phyloP scores from a whole-genome alignment of 1,284 basidiomycete genomes.

The Peniophora sp. region DNA sequence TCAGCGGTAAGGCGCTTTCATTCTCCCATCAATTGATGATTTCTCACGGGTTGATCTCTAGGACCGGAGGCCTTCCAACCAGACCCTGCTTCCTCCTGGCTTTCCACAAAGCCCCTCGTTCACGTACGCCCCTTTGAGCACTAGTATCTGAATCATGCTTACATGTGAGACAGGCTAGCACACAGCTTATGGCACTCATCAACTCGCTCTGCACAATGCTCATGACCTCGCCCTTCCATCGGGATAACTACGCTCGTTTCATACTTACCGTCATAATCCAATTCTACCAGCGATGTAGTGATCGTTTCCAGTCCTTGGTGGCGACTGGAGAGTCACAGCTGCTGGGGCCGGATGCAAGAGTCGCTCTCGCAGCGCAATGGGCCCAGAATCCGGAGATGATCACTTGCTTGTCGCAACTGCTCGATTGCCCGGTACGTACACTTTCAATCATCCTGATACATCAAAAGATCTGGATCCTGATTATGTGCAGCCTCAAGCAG shows the following conservation, averaged over 20 bases:
- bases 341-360: conserved; percentile 31
- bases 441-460: conserved; percentile 15
- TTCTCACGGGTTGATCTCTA: conserved; percentile 18
- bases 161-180: conserved; percentile 50
- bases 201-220: conserved; percentile 93
- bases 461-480: neutral
- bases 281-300: conserved; percentile 91
- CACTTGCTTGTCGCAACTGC: conserved; percentile 59
- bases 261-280: conserved; percentile 95
- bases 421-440: conserved; percentile 28
- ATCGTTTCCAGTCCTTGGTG: conserved; percentile 76
- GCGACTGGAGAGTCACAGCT: conserved; percentile 30
- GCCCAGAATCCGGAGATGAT: conserved; percentile 78
- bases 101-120: conserved; percentile 67
- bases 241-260: conserved; percentile 89
- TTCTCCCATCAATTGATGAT: conserved; percentile 1
- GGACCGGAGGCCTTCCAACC: conserved; percentile 82
- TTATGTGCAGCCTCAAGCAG: conserved; percentile 28
- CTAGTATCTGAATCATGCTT: conserved; percentile 1
- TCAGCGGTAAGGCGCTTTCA: conserved; percentile 47
- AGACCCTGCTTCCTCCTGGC: conserved; percentile 53
- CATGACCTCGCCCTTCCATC: conserved; percentile 89
- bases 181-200: conserved; percentile 83
- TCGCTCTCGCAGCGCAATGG: conserved; percentile 77
- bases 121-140: conserved; percentile 47